phyloP scores from a whole-genome alignment of 176 grass and related monocot genomes.

The Saccharum officinarum region DNA sequence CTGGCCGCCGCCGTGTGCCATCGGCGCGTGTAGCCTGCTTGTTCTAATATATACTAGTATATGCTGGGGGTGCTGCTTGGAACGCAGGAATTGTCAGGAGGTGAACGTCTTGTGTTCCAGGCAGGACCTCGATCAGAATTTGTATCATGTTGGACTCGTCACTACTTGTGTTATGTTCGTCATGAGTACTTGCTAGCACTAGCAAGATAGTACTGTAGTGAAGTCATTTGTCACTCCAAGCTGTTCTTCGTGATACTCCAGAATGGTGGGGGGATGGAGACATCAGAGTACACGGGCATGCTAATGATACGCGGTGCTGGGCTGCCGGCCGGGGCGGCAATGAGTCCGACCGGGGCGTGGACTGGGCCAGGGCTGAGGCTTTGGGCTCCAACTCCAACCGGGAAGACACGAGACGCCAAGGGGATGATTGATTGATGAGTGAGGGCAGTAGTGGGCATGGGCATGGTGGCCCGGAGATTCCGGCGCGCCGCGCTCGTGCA shows the following conservation, averaged over 20 bases:
- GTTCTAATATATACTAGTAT: neutral
- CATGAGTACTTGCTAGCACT: neutral
- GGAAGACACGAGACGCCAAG: no score
- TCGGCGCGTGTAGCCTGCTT: no score
- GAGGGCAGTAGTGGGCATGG: no score
- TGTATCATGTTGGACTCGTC: neutral
- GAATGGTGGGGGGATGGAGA: neutral
- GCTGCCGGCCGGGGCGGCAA: neutral
- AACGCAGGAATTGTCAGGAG: neutral
- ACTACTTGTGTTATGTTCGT: neutral
- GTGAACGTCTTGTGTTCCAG: conserved; percentile 18
- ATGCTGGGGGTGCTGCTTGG: neutral
- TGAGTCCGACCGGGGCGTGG: neutral
- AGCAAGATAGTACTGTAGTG: neutral
- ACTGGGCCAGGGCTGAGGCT: no score
- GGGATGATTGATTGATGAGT: no score
- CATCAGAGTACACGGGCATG: neutral
- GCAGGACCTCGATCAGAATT: neutral
- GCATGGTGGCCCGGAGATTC: no score
- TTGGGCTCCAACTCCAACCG: neutral
- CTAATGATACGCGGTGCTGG: neutral
- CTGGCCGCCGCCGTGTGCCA: neutral
- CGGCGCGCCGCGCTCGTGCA: no score
- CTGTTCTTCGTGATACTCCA: neutral
- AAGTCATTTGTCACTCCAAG: neutral